phyloP scores from a whole-genome alignment of 306 rosid species.

The Prunus padus region DNA sequence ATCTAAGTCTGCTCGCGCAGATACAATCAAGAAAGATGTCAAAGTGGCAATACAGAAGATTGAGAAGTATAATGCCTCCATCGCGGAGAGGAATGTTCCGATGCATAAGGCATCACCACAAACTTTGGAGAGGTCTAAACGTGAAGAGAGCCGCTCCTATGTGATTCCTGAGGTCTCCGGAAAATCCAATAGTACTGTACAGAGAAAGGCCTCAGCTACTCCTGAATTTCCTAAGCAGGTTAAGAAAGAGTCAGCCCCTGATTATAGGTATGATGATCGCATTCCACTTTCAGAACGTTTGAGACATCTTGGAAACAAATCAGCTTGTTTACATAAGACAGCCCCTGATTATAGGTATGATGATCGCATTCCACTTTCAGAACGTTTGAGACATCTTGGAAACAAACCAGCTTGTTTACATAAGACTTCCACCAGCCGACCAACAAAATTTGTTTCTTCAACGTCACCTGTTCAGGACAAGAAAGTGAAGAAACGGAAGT shows the following conservation, averaged over 20 bases:
- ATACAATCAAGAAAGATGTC: not conserved
- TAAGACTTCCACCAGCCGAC: not conserved
- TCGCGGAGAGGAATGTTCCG: not conserved
- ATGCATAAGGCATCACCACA: not conserved
- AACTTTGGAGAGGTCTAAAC: not conserved
- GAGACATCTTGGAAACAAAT: not conserved
- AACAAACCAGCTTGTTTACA: not conserved
- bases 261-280: not conserved
- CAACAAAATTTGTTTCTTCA: conserved; percentile 5
- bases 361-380: not conserved
- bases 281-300: not conserved
- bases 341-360: not conserved
- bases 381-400: not conserved
- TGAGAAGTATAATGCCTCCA: not conserved
- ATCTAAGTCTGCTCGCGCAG: not conserved
- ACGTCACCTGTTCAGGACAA: not conserved
- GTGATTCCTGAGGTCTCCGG: not conserved
- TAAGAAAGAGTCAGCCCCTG: not conserved
- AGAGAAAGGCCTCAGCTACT: not conserved
- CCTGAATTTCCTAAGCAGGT: not conserved
- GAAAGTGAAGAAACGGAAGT: not conserved
- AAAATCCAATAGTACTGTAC: not conserved
- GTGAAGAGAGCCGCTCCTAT: not conserved
- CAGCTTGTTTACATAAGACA: too few relatives aligned
- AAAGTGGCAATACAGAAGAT: not conserved